These are phyloP conservation scores for Tuber aestivum DNA, from an alignment of 495 filamentous ascomycete species.

Conservation along the genomic window DNA sequence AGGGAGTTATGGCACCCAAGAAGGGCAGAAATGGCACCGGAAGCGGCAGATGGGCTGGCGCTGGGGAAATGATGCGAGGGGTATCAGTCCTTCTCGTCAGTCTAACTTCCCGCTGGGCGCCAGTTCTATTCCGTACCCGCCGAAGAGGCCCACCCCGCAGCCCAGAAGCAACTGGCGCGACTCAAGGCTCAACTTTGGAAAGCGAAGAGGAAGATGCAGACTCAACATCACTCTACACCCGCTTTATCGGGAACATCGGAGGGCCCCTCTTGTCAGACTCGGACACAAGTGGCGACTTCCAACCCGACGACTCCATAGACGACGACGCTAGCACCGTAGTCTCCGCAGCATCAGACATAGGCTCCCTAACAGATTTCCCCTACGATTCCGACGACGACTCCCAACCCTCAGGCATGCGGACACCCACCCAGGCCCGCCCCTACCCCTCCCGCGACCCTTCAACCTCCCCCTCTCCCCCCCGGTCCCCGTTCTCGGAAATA, in stretches of 20 bases:
- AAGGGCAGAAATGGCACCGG: slow-evolving; percentile 43
- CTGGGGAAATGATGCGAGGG: slow-evolving; percentile 36
- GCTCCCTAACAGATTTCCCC: slow-evolving; percentile 38
- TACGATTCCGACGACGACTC: slow-evolving; percentile 51
- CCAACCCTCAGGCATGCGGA: slow-evolving; percentile 63
- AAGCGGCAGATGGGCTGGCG: slow-evolving; percentile 28
- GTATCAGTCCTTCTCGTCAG: slow-evolving; percentile 28
- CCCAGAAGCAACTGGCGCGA: not conserved
- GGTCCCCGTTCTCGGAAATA: slow-evolving; percentile 57
- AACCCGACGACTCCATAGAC: slow-evolving; percentile 45
- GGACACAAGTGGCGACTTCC: slow-evolving; percentile 30
- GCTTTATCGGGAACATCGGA: slow-evolving; percentile 11
- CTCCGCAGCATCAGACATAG: slow-evolving; percentile 44
- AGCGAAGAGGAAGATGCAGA: slow-evolving; percentile 14
- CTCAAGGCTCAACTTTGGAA: slow-evolving; percentile 12
- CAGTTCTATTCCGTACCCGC: slow-evolving; percentile 14
- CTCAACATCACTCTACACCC: slow-evolving; percentile 14
- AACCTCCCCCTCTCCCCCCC: slow-evolving; percentile 34
- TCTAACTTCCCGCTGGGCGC: slow-evolving; percentile 22
- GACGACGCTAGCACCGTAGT: slow-evolving; percentile 45
- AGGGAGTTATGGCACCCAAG: slow-evolving; percentile 66
- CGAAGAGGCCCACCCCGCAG: not conserved
- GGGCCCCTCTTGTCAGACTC: slow-evolving; percentile 25
- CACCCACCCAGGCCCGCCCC: slow-evolving; percentile 42
- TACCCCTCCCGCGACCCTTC: slow-evolving; percentile 31